A percentile compares a stretch with the other conserved stretches of the same genome.
Conservation (phyloP, 176 grass and related monocot genomes). For the Hyparrhenia diplandra region DNA sequence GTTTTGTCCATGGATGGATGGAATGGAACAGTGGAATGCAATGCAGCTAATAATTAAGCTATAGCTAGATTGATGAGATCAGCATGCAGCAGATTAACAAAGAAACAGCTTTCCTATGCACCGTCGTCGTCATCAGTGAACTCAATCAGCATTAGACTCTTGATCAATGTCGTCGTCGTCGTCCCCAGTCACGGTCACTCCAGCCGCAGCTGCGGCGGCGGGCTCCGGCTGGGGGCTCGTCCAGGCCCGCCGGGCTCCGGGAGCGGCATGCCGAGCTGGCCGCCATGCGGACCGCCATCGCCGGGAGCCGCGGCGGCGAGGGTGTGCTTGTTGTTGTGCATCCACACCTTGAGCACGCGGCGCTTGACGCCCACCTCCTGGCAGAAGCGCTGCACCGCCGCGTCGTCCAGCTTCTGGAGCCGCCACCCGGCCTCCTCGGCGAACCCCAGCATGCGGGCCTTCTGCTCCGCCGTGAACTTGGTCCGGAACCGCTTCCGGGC, state of each 20-base stretch:
- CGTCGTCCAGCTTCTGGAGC: slow-evolving; percentile 77
- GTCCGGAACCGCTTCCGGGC: slow-evolving; percentile 67
- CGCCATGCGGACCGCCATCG: neutral
- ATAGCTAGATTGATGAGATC: no score
- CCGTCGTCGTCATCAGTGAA: no score
- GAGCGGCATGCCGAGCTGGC: neutral
- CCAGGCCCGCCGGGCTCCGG: neutral
- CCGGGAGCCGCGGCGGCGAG: slow-evolving; percentile 32
- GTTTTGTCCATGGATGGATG: no score
- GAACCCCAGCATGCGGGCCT: slow-evolving; percentile 74
- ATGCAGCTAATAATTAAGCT: no score
- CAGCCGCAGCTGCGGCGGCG: slow-evolving; percentile 31
- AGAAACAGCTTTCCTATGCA: no score
- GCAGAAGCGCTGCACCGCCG: slow-evolving; percentile 78
- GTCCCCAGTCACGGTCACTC: no score
- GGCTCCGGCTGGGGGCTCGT: slow-evolving; percentile 3
- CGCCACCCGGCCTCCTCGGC: slow-evolving; percentile 76
- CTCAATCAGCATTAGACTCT: no score
- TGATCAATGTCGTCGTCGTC: no score
- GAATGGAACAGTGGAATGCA: no score
- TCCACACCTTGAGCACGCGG: slow-evolving; percentile 88
- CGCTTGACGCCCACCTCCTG: slow-evolving; percentile 85
- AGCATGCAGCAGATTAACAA: no score
- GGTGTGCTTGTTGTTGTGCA: slow-evolving; percentile 93
- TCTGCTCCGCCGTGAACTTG: slow-evolving; percentile 83